Evolutionary conservation across 2,329 filamentous ascomycete genomes (phyloP).

Genomic region (Coniochaeta sp.): DNA sequence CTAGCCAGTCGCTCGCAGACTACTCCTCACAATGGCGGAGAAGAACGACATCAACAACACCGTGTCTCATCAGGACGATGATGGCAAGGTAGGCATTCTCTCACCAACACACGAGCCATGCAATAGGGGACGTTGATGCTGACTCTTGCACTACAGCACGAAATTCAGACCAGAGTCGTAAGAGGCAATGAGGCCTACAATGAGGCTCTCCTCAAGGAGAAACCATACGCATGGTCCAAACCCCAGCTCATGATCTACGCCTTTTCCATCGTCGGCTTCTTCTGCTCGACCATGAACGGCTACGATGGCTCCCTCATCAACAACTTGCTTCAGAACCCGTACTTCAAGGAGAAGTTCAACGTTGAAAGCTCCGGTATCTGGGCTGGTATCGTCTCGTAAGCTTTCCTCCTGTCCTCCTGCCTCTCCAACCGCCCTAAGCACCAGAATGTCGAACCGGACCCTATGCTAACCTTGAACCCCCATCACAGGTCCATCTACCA

Average conservation of each 20-base stretch:
- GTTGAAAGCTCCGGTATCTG: constrained; percentile 36
- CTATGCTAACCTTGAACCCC: not conserved
- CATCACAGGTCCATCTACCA: constrained; percentile 37
- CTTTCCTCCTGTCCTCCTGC: too few relatives aligned
- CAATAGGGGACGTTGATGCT: too few relatives aligned
- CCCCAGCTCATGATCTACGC: constrained; percentile 33
- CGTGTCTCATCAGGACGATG: constrained; percentile 1
- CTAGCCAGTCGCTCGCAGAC: not conserved
- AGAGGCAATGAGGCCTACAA: constrained; percentile 46
- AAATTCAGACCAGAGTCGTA: constrained; percentile 34
- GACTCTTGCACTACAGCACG: constrained; percentile 8
- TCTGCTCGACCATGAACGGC: constrained; percentile 45
- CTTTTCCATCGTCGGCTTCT: constrained; percentile 39
- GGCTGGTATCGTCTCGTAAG: constrained; percentile 38
- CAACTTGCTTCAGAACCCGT: constrained; percentile 35
- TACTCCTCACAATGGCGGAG: constrained; percentile 1
- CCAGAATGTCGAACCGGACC: not conserved
- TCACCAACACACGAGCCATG: too few relatives aligned
- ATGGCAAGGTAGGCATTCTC: constrained; percentile 1
- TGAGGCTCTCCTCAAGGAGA: constrained; percentile 47
- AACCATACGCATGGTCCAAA: constrained; percentile 32
- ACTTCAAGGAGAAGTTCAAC: constrained; percentile 31
- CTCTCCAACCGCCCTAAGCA: too few relatives aligned
- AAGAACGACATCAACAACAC: not conserved
- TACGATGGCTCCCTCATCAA: constrained; percentile 46